phyloP scores from a whole-genome alignment of 1,139 yeast species.

The Geotrichum macrosporum region DNA sequence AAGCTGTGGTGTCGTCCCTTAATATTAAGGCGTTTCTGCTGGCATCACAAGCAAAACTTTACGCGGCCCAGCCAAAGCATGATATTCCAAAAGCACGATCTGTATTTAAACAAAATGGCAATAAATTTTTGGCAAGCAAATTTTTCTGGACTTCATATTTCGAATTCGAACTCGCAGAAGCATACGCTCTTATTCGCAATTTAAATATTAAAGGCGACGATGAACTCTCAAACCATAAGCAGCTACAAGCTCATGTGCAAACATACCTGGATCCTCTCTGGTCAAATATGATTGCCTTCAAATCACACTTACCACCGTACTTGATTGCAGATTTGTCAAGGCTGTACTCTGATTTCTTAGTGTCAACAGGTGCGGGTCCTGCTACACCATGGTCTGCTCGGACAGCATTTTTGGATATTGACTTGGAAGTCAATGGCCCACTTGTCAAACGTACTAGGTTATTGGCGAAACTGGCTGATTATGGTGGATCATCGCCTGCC shows the following conservation, averaged over 20 bases:
- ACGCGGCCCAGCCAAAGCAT: conserved; percentile 6
- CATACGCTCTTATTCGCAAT: conserved; percentile 9
- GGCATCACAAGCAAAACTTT: conserved; percentile 15
- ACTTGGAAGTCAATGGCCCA: conserved; percentile 38
- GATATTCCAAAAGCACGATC: conserved; percentile 11
- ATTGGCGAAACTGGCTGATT: conserved; percentile 27
- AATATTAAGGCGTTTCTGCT: conserved; percentile 8
- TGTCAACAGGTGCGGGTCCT: conserved; percentile 9
- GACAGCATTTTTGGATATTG: conserved; percentile 31
- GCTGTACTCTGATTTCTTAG: conserved; percentile 15
- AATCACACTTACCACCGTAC: conserved; percentile 13
- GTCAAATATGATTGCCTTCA: conserved; percentile 4
- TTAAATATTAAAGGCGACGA: neutral
- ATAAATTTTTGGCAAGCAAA: conserved; percentile 13
- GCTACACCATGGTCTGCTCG: conserved; percentile 15
- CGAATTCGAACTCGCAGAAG: conserved; percentile 32
- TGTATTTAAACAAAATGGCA: conserved; percentile 12
- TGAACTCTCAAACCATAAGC: neutral
- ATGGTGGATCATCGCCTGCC: conserved; percentile 25
- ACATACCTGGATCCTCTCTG: conserved; percentile 20
- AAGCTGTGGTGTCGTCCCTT: conserved; percentile 1
- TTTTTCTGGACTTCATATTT: conserved; percentile 36
- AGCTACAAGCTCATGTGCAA: conserved; percentile 15
- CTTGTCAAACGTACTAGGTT: conserved; percentile 28
- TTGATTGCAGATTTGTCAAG: conserved; percentile 13